These are phyloP conservation scores for Mortierella sp. DNA, from an alignment of 371 early-diverging fungal species.

Conservation along the genomic window DNA sequence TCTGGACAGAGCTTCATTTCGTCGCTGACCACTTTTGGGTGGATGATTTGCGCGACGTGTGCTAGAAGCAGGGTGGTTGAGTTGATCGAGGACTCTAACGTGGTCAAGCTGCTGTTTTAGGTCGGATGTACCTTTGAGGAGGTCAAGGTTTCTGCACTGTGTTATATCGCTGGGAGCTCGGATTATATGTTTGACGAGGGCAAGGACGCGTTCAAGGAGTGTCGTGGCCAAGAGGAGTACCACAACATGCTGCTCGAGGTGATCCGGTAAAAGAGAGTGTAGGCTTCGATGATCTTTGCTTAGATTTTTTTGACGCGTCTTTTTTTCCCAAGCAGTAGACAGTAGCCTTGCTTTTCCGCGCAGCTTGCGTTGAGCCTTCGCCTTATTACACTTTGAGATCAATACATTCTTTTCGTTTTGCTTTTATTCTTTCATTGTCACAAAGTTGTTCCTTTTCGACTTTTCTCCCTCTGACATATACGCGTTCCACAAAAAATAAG, in stretches of 20 bases:
- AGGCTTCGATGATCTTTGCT: no score
- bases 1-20: not conserved
- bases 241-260: not conserved
- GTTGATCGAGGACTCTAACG: not conserved
- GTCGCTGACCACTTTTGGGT: constrained; percentile 5
- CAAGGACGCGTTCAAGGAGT: not conserved
- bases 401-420: no score
- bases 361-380: no score
- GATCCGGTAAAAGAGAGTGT: not conserved
- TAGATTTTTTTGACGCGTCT: no score
- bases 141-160: not conserved
- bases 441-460: no score
- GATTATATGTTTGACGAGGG: not conserved
- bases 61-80: not conserved
- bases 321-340: no score
- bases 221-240: not conserved
- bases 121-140: not conserved
- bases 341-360: no score
- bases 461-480: no score
- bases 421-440: no score
- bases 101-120: constrained; percentile 11
- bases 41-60: not conserved
- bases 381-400: no score
- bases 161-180: not conserved
- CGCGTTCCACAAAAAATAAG: no score